Percentiles rank a stretch among this genome's conserved stretches.
Conservation (phyloP, 2,329 filamentous ascomycete species). For the Talaromyces sp. region DNA sequence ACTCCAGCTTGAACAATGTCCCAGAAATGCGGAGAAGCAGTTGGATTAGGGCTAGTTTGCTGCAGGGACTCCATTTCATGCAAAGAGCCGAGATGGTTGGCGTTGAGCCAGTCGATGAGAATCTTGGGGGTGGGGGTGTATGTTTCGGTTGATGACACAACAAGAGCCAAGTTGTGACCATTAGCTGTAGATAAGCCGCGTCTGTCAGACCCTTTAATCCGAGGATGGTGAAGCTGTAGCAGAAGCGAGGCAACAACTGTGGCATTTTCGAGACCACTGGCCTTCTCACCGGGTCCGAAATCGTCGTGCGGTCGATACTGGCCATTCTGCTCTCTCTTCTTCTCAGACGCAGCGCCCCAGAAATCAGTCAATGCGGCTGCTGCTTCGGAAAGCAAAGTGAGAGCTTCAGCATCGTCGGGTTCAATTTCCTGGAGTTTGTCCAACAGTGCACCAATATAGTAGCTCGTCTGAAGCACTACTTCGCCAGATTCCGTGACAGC, state of each 20-base stretch:
- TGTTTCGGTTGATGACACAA: constrained; percentile 25
- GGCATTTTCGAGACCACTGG: constrained; percentile 68
- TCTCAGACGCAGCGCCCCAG: constrained; percentile 31
- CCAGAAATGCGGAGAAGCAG: constrained; percentile 78
- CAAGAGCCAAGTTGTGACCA: constrained; percentile 30
- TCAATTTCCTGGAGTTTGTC: constrained; percentile 38
- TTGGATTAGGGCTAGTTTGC: constrained; percentile 65
- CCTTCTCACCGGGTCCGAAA: constrained; percentile 62
- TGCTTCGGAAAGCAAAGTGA: constrained; percentile 31
- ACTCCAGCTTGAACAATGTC: constrained; percentile 71
- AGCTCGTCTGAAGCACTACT: constrained; percentile 72
- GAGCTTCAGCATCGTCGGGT: constrained; percentile 30
- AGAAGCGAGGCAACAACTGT: constrained; percentile 74
- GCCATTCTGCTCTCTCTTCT: constrained; percentile 43
- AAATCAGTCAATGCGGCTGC: constrained; percentile 33
- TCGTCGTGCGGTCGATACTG: constrained; percentile 48
- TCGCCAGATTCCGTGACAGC: constrained; percentile 65
- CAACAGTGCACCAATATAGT: constrained; percentile 63
- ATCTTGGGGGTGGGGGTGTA: constrained; percentile 64
- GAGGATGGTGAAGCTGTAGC: constrained; percentile 73
- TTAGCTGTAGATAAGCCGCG: constrained; percentile 24
- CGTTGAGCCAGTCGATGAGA: constrained; percentile 77
- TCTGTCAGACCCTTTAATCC: constrained; percentile 32
- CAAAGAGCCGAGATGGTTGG: constrained; percentile 68
- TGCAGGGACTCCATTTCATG: constrained; percentile 65